Evolutionary conservation across 2,329 filamentous ascomycete genomes (phyloP).

Genomic region (Fusarium albidum): DNA sequence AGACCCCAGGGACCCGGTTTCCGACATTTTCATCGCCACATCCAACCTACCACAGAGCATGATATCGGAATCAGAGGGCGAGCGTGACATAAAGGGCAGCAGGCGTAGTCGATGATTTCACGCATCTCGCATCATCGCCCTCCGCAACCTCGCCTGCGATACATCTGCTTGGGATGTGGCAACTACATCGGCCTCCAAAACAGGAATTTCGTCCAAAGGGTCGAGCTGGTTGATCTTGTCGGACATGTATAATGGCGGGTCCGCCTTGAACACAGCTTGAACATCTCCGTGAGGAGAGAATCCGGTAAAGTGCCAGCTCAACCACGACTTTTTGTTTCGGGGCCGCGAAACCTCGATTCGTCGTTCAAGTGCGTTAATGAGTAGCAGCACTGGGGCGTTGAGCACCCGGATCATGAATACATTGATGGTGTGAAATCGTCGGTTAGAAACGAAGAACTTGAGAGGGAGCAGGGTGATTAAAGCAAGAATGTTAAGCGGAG

Average conservation of each 20-base stretch:
- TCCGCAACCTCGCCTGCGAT: not conserved
- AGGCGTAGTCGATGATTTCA: no score
- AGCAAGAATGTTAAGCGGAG: constrained; percentile 74
- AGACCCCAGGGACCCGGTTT: no score
- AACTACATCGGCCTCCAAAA: constrained; percentile 41
- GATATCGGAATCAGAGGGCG: no score
- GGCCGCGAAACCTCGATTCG: constrained; percentile 49
- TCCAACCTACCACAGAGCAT: no score
- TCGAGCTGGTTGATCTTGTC: constrained; percentile 44
- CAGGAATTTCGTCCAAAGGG: constrained; percentile 41
- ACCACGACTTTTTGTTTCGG: constrained; percentile 15
- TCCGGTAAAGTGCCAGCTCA: constrained; percentile 52
- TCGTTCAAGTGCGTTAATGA: constrained; percentile 68
- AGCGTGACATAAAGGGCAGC: no score
- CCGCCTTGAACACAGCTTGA: constrained; percentile 66
- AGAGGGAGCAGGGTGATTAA: constrained; percentile 68
- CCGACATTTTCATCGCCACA: no score
- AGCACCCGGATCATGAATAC: constrained; percentile 67
- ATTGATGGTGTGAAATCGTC: constrained; percentile 75
- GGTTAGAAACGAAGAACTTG: constrained; percentile 65
- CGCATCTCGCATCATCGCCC: not conserved
- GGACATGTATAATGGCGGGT: constrained; percentile 56
- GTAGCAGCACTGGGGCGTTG: constrained; percentile 68
- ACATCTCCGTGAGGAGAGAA: constrained; percentile 65
- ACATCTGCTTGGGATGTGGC: constrained; percentile 36